Base-by-base conservation (phyloP, 2,329 filamentous ascomycete species). In the Bimuria novae-zelandiae region DNA sequence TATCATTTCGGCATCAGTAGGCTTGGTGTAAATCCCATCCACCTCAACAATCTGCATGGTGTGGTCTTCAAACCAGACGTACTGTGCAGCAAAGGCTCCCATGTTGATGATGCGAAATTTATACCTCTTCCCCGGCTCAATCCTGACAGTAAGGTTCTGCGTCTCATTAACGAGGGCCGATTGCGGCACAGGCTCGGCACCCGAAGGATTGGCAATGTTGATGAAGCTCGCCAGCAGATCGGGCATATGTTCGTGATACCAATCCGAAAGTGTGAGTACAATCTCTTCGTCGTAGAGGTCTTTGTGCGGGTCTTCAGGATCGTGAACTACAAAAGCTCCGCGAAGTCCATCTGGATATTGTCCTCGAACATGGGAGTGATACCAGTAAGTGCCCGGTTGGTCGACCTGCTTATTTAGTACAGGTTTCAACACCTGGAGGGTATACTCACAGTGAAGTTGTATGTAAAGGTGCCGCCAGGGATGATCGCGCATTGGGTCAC, bases 341-440 rank as follows among this genome's bases (percentile, higher is more conserved):
- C 88, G 81, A 7, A 89, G 76, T 0, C 88, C 88, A 65, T 91
- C 88, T 0, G 86, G 83, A 7, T 88, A 86, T 53, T 88, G 86
- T 3, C 80, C 70, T 27, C 59, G 57, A 51, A 83, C 81, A 56
- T 91, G 88, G 0, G 82, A 85, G 64, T 91, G 88, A 61, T 90
- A 90, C 82, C 82, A 84, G 61, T 84, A 83, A 7, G 80, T 83
- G 12, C 82, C 82, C 3, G 74, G 74, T 65, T 80, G 79, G 37
- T 81, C 74, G 23, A 82, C 74, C 66, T 77, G 74, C 76, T 37
- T 77, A 77, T 75, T 84, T 1, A 69, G 55, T n/a, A 2, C 21
- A 33, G 19, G 22, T 35, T 11, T 21, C 14, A 21, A 7, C 7
- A n/a, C 12, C 10, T 22, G 10, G 23, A 27, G 19, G 17, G 17